phyloP scores from a whole-genome alignment of 352 stramenopile species.

The Phytopythium litorale region DNA sequence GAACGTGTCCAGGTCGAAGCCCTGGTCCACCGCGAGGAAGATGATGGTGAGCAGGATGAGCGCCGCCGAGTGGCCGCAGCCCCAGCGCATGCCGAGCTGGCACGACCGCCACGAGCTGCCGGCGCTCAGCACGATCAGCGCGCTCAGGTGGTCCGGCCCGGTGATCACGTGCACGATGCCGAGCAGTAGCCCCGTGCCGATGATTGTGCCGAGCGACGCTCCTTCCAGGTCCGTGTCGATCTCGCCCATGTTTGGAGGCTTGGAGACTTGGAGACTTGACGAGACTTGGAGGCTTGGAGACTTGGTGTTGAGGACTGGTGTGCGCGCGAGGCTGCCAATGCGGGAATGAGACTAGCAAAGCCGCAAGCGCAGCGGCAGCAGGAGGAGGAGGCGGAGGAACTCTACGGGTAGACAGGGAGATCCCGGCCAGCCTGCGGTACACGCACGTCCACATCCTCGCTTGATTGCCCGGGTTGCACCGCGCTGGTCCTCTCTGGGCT shows the following conservation, averaged over 20 bases:
- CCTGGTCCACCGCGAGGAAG: slow-evolving; percentile 48
- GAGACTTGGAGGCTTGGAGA: neutral
- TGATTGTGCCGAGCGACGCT: slow-evolving; percentile 32
- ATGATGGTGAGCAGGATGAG: slow-evolving; percentile 65
- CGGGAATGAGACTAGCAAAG: neutral
- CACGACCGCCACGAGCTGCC: slow-evolving; percentile 70
- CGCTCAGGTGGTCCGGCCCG: slow-evolving; percentile 85
- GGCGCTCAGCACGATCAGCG: slow-evolving; percentile 76
- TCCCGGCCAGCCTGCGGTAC: neutral
- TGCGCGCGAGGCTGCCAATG: slow-evolving; percentile 1
- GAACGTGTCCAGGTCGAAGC: slow-evolving; percentile 34
- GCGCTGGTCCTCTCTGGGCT: neutral
- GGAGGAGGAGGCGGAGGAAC: neutral
- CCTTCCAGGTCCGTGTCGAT: slow-evolving; percentile 28
- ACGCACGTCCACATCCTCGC: neutral
- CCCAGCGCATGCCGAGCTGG: slow-evolving; percentile 83
- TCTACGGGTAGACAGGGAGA: neutral
- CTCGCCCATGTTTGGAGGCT: slow-evolving; percentile 19
- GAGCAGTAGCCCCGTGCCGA: slow-evolving; percentile 46
- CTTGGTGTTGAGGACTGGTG: too few species aligned
- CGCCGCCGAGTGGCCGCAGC: slow-evolving; percentile 71
- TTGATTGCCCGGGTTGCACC: neutral
- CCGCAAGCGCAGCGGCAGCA: neutral
- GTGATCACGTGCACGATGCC: slow-evolving; percentile 59
- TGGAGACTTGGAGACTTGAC: too few species aligned